Percentiles rank a stretch among this genome's conserved stretches.
Conservation (phyloP, 495 filamentous ascomycete genomes). For the Penicillium tannophilum region DNA sequence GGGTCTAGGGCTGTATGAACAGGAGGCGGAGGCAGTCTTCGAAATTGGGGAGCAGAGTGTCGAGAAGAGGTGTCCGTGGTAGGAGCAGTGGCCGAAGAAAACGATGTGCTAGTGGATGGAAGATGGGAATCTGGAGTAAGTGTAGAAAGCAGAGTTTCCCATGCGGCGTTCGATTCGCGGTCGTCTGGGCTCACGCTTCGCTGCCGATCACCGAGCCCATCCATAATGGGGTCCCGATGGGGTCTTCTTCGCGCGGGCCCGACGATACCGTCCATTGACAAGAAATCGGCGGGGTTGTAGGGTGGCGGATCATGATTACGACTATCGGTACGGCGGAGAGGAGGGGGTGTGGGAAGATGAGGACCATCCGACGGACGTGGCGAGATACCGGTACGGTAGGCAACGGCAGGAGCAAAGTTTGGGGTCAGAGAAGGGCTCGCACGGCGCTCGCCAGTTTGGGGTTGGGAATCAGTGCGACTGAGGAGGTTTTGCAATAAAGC, state of each 20-base stretch:
- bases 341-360: constrained; percentile 27
- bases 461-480: constrained; percentile 19
- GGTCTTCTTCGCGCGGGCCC: constrained; percentile 7
- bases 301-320: constrained; percentile 17
- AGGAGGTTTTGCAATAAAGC: constrained; percentile 27
- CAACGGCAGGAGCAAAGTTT: constrained; percentile 49
- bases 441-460: background rate
- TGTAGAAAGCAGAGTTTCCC: constrained; percentile 79
- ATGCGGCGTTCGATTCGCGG: constrained; percentile 53
- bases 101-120: constrained; percentile 79
- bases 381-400: constrained; percentile 31
- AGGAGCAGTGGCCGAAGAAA: constrained; percentile 64
- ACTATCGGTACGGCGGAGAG: constrained; percentile 24
- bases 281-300: background rate
- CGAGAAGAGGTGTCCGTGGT: constrained; percentile 39
- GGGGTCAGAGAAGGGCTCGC: constrained; percentile 37
- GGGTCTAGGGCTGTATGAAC: constrained; percentile 40
- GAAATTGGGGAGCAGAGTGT: constrained; percentile 38
- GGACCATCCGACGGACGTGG: constrained; percentile 25
- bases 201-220: constrained; percentile 83
- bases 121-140: constrained; percentile 78
- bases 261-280: too few relatives aligned
- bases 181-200: constrained; percentile 78
- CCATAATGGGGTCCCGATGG: constrained; percentile 39
- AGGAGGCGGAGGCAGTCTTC: constrained; percentile 30